Evolutionary conservation across 2,329 filamentous ascomycete genomes (phyloP), one percentile per base, ranked within the genome.

Genomic region (Neonectria ditissima): DNA sequence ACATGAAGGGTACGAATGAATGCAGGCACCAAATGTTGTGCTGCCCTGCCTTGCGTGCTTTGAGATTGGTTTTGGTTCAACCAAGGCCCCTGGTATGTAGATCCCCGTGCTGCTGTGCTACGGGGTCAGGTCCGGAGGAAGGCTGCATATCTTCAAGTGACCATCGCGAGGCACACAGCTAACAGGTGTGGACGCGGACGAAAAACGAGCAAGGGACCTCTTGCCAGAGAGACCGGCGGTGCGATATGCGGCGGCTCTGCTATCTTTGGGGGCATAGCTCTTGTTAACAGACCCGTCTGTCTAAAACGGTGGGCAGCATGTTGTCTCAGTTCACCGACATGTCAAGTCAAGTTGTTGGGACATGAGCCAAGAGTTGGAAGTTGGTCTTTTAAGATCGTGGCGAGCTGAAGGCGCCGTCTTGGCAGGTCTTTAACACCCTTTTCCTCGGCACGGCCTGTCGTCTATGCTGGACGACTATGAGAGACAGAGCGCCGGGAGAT

Each of bases 301-400:
- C 34, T 37, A 37, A 37, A 37, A 37, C 14, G 34, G 34, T 14
- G 14, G 18, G 13, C 53, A 47, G 37, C 24, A 45, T 41, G 30
- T 18, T 62, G 59, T 62, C 59, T 62, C 59, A 39, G 41, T 16
- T 62, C 59, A 39, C 47, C 14, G 30, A 18, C 13, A 30, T 28
- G 28, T 24, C 47, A 47, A 52, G 41, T 30, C 53, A 24, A 52
- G 37, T 39, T 39, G 52, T 56, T 62, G 24, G 24, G 24, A 4
- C 6, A 26, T 26, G 24, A 26, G 24, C 24, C 24, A 26, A 26
- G 24, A 6, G 24, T 8, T 37, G 34, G 14, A 14, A 37, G 34
- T 37, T 37, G 13, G 32, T 26, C 14, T 16, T 14, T 34, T 14
- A 14, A 14, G 37, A 9, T 18, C 16, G 6, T 18, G 16, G 9